Percentiles rank a stretch among this genome's conserved stretches.
Evolutionary conservation across 352 stramenopile genomes (phyloP).

Genomic region (Phytophthora hibernalis): DNA sequence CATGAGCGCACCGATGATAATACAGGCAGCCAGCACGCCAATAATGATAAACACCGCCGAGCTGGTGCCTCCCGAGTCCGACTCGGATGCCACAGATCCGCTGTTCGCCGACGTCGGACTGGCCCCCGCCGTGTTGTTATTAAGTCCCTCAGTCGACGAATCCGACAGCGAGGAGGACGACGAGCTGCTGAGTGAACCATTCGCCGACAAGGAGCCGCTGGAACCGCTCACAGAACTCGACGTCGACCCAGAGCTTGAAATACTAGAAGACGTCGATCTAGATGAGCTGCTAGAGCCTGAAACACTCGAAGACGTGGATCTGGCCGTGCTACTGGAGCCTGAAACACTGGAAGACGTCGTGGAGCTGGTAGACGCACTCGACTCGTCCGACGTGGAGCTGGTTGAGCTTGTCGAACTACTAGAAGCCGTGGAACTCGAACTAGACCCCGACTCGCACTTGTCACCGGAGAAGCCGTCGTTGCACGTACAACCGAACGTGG

Average conservation of each 20-base stretch:
- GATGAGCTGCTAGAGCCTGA: constrained; percentile 11
- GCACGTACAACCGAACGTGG: constrained; percentile 69
- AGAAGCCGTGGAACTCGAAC: constrained; percentile 5
- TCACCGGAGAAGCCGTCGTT: constrained; percentile 75
- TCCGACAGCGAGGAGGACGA: constrained; percentile 22
- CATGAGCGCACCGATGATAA: constrained; percentile 69
- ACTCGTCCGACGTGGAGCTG: not conserved
- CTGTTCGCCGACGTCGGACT: constrained; percentile 24
- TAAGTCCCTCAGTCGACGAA: constrained; percentile 10
- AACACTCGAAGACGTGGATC: constrained; percentile 10
- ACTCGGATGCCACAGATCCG: constrained; percentile 30
- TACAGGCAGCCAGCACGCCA: constrained; percentile 60
- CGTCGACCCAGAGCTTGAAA: not conserved
- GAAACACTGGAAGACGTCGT: constrained; percentile 2
- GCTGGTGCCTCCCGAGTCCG: constrained; percentile 46
- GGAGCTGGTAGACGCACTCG: constrained; percentile 9
- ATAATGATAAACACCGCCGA: constrained; percentile 76
- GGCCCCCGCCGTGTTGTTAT: constrained; percentile 23
- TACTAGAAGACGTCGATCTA: constrained; percentile 1
- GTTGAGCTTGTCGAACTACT: not conserved
- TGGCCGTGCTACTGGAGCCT: constrained; percentile 3
- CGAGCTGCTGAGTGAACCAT: constrained; percentile 24
- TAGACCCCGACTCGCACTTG: constrained; percentile 48
- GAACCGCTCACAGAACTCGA: constrained; percentile 15
- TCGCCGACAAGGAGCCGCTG: constrained; percentile 30